These are phyloP conservation scores for Gnaphalium uliginosum DNA, from an alignment of 129 eudicot genomes.

Conservation along the genomic window DNA sequence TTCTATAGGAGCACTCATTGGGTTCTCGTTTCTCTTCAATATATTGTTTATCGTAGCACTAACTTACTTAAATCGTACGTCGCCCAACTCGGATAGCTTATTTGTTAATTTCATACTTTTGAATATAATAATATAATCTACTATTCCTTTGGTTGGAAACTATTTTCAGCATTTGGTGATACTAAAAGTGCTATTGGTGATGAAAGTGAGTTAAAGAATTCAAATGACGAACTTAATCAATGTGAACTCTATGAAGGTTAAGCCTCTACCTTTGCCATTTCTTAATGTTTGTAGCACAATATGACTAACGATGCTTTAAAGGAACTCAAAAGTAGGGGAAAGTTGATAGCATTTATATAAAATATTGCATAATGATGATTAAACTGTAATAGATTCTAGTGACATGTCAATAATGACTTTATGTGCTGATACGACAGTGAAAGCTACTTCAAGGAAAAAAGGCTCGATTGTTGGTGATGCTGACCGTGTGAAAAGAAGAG, in stretches of 20 bases:
- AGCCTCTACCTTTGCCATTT: conserved; percentile 18
- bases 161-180: conserved; percentile 56
- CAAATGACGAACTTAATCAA: conserved; percentile 17
- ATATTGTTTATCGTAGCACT: conserved; percentile 61
- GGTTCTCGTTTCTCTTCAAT: conserved; percentile 77
- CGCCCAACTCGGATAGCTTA: background rate
- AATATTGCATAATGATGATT: background rate
- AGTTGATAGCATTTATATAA: conserved; percentile 4
- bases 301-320: conserved; percentile 4
- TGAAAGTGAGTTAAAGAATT: conserved; percentile 32
- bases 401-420: conserved; percentile 21
- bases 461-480: conserved; percentile 19
- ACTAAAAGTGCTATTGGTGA: conserved; percentile 45
- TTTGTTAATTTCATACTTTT: background rate
- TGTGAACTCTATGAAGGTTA: conserved; percentile 26
- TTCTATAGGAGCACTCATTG: conserved; percentile 63
- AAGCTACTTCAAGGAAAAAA: conserved; percentile 3
- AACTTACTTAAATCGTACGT: conserved; percentile 70
- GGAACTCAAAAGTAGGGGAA: background rate
- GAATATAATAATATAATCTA: conserved; percentile 17
- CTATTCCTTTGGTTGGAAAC: background rate
- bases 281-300: background rate
- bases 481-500: conserved; percentile 41
- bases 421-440: conserved; percentile 39
- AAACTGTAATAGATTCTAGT: background rate